Percentiles rank a stretch among this genome's conserved stretches.
These are phyloP conservation scores for Alternaria solani DNA, from an alignment of 2,329 filamentous ascomycete species.

Conservation along the genomic window DNA sequence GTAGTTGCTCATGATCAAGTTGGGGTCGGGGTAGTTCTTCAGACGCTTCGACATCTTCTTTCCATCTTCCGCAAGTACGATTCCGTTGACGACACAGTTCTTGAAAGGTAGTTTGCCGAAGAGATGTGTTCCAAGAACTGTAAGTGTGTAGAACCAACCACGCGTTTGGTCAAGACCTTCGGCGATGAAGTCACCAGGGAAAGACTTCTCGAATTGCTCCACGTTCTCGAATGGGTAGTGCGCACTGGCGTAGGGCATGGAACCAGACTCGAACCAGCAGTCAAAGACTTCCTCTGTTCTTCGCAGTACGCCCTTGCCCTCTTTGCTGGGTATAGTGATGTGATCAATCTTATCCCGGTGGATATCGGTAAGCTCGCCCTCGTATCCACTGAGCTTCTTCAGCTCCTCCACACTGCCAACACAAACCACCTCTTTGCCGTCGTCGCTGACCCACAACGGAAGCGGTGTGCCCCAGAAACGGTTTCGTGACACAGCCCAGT, in stretches of 20 bases:
- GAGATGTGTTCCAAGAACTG: constrained; percentile 86
- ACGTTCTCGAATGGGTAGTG: constrained; percentile 94
- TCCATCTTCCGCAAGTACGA: constrained; percentile 90
- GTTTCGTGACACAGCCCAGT: constrained; percentile 96
- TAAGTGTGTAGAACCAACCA: constrained; percentile 95
- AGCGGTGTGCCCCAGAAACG: constrained; percentile 96
- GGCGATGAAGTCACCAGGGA: constrained; percentile 93
- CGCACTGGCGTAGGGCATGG: constrained; percentile 90
- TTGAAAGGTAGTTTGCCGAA: constrained; percentile 88
- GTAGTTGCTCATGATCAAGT: constrained; percentile 82
- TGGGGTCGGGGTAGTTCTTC: constrained; percentile 94
- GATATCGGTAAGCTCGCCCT: constrained; percentile 82
- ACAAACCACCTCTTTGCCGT: constrained; percentile 85
- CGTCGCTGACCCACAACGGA: constrained; percentile 90
- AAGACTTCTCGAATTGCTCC: constrained; percentile 79
- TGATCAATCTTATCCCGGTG: constrained; percentile 93
- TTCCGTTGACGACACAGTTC: constrained; percentile 96
- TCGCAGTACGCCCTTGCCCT: constrained; percentile 82
- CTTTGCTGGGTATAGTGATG: constrained; percentile 91
- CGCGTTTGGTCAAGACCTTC: constrained; percentile 93
- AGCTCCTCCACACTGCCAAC: constrained; percentile 86
- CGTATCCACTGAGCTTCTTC: constrained; percentile 83
- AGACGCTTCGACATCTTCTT: constrained; percentile 99
- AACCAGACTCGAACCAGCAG: constrained; percentile 96
- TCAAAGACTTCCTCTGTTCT: constrained; percentile 91